Evolutionary conservation across 2,329 filamentous ascomycete genomes (phyloP).

Genomic region (Lecanicillium sp.): DNA sequence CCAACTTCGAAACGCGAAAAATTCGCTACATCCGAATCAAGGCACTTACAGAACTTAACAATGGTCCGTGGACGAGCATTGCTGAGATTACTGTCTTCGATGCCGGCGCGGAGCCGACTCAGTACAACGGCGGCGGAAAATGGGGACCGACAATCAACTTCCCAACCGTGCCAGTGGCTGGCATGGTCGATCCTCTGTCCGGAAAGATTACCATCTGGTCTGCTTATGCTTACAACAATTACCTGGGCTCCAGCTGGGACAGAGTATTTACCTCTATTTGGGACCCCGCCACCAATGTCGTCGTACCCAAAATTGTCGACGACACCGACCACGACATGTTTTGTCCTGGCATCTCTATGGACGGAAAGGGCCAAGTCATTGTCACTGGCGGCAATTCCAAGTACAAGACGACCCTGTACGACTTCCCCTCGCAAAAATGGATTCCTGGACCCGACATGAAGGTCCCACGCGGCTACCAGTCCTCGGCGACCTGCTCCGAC

Average conservation of each 20-base stretch:
- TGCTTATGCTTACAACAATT: conserved; percentile 17
- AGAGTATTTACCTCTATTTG: conserved; percentile 21
- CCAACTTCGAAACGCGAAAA: conserved; percentile 26
- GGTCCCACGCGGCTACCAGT: conserved; percentile 46
- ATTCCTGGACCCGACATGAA: conserved; percentile 35
- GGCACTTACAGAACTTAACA: conserved; percentile 25
- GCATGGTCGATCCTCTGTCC: conserved; percentile 21
- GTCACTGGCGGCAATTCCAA: conserved; percentile 49
- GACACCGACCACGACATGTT: conserved; percentile 50
- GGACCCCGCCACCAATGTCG: conserved; percentile 27
- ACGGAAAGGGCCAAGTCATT: conserved; percentile 42
- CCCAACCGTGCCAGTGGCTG: conserved; percentile 30
- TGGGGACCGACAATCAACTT: conserved; percentile 32
- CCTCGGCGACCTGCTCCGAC: conserved; percentile 42
- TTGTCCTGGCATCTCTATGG: conserved; percentile 48
- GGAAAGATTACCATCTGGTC: conserved; percentile 24
- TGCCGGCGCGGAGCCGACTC: conserved; percentile 19
- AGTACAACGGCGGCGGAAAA: conserved; percentile 21
- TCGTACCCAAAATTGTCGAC: conserved; percentile 20
- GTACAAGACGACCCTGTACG: conserved; percentile 42
- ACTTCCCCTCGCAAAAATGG: conserved; percentile 34
- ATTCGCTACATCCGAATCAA: conserved; percentile 26
- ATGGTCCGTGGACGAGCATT: conserved; percentile 26
- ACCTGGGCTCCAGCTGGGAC: conserved; percentile 11
- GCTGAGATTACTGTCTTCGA: conserved; percentile 28